Evolutionary conservation across 805 yeast genomes (phyloP).

Genomic region (Clavispora vitiphila): DNA sequence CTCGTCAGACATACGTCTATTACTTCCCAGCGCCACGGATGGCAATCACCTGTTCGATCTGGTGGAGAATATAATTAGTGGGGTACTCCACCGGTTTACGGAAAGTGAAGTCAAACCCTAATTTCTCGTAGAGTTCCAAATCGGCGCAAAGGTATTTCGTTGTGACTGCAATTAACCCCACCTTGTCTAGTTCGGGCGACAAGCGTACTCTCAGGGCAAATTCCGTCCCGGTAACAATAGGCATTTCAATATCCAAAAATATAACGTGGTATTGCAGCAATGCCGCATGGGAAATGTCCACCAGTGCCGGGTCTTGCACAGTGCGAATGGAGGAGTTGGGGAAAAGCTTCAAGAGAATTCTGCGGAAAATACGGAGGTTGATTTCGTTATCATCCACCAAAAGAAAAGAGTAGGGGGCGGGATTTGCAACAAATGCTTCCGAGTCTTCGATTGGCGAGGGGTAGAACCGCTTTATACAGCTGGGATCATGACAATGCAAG

Average conservation of each 20-base stretch:
- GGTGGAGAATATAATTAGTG: slow-evolving; percentile 15
- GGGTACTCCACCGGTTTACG: slow-evolving; percentile 32
- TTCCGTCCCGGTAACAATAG: slow-evolving; percentile 35
- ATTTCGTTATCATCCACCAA: slow-evolving; percentile 41
- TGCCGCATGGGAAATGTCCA: slow-evolving; percentile 16
- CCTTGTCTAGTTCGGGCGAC: slow-evolving; percentile 10
- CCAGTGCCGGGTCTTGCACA: slow-evolving; percentile 27
- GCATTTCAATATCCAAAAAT: slow-evolving; percentile 45
- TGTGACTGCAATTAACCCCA: slow-evolving; percentile 39
- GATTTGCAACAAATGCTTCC: slow-evolving; percentile 9
- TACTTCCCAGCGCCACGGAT: slow-evolving; percentile 2
- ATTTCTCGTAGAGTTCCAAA: slow-evolving; percentile 23
- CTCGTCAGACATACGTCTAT: too few relatives aligned
- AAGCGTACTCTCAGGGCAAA: slow-evolving; percentile 21
- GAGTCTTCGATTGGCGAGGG: slow-evolving; percentile 2
- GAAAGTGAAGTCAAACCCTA: slow-evolving; percentile 39
- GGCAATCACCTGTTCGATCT: slow-evolving; percentile 15
- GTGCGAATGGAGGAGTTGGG: slow-evolving; percentile 27
- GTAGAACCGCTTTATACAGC: neutral
- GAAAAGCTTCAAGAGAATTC: slow-evolving; percentile 28
- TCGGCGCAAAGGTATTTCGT: slow-evolving; percentile 27
- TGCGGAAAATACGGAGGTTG: slow-evolving; percentile 32
- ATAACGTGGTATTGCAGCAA: slow-evolving; percentile 17
- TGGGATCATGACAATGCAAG: neutral
- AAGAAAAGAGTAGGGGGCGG: slow-evolving; percentile 13